These are phyloP conservation scores for Hordeum vulgare DNA, from an alignment of 176 grass and related monocot genomes.

Conservation along the genomic window DNA sequence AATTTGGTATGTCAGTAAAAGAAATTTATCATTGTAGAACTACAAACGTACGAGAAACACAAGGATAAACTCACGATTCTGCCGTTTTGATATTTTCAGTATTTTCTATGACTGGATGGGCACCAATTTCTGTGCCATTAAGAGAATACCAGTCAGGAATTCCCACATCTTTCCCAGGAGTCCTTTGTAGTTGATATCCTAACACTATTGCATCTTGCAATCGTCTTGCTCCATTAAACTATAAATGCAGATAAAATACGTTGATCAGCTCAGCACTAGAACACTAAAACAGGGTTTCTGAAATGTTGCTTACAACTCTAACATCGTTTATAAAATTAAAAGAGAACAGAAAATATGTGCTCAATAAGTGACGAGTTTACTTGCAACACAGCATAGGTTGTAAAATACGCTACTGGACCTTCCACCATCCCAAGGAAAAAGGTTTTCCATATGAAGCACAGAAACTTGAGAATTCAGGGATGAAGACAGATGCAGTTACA, in stretches of 20 bases:
- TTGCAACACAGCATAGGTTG: not conserved
- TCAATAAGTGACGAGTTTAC: constrained; percentile 3
- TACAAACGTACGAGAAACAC: not conserved
- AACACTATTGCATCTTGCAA: constrained; percentile 89
- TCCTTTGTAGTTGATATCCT: constrained; percentile 92
- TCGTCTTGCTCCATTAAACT: constrained; percentile 85
- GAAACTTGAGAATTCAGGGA: not conserved
- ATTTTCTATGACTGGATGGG: constrained; percentile 31
- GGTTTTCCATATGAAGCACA: not conserved
- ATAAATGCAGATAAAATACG: not conserved
- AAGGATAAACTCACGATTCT: constrained; percentile 50
- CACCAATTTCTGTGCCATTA: constrained; percentile 65
- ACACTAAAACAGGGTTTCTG: not conserved
- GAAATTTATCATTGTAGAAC: not conserved
- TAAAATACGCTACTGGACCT: not conserved
- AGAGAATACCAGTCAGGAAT: constrained; percentile 94
- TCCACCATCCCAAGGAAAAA: not conserved
- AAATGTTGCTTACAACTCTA: constrained; percentile 4
- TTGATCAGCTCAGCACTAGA: not conserved
- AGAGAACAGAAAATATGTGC: not conserved
- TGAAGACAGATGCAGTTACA: not conserved
- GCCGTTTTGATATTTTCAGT: constrained; percentile 9
- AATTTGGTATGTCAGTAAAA: constrained; percentile 19
- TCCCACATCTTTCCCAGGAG: constrained; percentile 67
- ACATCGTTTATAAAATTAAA: not conserved